Percentiles rank a stretch among this genome's conserved stretches.
Conservation (phyloP, 768 basidiomycete genomes). For the Amanita inopinata region DNA sequence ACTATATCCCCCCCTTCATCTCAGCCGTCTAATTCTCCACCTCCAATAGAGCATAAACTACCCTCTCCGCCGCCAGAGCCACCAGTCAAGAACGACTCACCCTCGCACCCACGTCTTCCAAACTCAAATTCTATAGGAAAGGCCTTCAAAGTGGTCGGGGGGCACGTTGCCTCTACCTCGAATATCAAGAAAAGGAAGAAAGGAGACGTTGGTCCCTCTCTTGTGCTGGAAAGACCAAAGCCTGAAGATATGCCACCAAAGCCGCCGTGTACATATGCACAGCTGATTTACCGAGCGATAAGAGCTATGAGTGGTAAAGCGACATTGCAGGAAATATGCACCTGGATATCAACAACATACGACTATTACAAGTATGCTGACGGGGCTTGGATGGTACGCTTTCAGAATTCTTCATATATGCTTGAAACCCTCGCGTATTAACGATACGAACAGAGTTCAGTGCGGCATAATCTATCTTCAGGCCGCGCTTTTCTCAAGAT, state of each 20-base stretch:
- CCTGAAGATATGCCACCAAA: conserved; percentile 81
- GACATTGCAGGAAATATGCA: conserved; percentile 86
- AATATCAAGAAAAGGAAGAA: conserved; percentile 71
- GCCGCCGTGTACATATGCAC: conserved; percentile 85
- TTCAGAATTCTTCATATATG: conserved; percentile 1
- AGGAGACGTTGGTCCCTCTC: conserved; percentile 32
- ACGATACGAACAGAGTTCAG: conserved; percentile 58
- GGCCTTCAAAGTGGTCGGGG: conserved; percentile 26
- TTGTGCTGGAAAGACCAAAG: conserved; percentile 31
- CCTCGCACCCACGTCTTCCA: conserved; percentile 43
- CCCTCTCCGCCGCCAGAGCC: conserved; percentile 26
- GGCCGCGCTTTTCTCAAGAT: conserved; percentile 88
- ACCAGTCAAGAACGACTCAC: conserved; percentile 14
- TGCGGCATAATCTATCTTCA: conserved; percentile 92
- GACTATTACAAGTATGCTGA: conserved; percentile 88
- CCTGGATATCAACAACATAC: conserved; percentile 82
- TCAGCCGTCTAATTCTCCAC: conserved; percentile 64
- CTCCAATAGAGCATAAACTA: conserved; percentile 31
- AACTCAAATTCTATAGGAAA: conserved; percentile 54
- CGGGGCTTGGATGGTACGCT: conserved; percentile 84
- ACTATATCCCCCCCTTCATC: conserved; percentile 79
- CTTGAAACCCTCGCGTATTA: not conserved
- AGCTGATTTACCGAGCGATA: conserved; percentile 85
- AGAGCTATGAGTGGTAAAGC: conserved; percentile 73
- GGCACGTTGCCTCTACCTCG: not conserved